Conservation (phyloP, 2,329 filamentous ascomycete species). For the Biscogniauxia mediterranea region DNA sequence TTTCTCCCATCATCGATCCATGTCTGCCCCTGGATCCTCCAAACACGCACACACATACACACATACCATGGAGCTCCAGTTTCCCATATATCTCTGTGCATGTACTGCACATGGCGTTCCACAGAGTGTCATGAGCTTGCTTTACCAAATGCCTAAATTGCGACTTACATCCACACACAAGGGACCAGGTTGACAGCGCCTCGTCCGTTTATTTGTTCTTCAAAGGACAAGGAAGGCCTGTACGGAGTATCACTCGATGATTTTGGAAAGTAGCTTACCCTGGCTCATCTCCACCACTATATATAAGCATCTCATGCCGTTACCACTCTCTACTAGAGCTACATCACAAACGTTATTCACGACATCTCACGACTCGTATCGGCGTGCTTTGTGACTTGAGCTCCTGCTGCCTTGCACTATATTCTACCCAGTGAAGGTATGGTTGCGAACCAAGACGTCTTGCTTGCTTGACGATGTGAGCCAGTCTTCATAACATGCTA, state of each 20-base stretch:
- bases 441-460: background rate
- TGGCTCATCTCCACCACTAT: slow-evolving; percentile 19
- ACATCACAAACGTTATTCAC: slow-evolving; percentile 2
- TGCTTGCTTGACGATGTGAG: background rate
- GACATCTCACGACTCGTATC: background rate
- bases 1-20: slow-evolving; percentile 6
- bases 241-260: slow-evolving; percentile 17
- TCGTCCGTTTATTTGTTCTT: slow-evolving; percentile 24
- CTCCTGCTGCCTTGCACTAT: background rate
- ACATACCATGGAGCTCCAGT: slow-evolving; percentile 9
- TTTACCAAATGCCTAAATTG: slow-evolving; percentile 27
- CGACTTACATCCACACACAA: slow-evolving; percentile 23
- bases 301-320: slow-evolving; percentile 27
- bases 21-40: slow-evolving; percentile 13
- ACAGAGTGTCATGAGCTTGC: slow-evolving; percentile 13
- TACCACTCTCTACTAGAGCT: slow-evolving; percentile 16
- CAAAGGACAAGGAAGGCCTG: slow-evolving; percentile 25
- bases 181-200: slow-evolving; percentile 23
- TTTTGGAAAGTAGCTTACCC: slow-evolving; percentile 17
- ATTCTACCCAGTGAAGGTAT: background rate
- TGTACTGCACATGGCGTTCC: slow-evolving; percentile 10
- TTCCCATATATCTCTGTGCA: slow-evolving; percentile 13
- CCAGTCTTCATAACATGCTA: background rate
- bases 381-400: background rate
- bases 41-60: slow-evolving; percentile 5